Base-by-base conservation (phyloP, 2,329 filamentous ascomycete genomes). In the Botrytis paeoniae region DNA sequence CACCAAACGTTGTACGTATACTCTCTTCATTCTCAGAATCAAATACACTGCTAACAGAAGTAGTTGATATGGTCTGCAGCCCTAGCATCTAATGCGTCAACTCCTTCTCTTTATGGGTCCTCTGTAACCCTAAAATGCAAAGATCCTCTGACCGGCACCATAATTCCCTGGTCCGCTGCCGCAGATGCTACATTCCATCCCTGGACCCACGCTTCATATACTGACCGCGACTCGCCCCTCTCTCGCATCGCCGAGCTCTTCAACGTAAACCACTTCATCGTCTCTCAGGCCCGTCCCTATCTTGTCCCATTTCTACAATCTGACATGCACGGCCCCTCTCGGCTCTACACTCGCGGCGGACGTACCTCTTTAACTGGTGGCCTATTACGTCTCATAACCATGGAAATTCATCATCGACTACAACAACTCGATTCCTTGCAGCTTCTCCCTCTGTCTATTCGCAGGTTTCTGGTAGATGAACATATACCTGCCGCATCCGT, bases 251-350 rank as follows among this genome's bases (percentile, higher is more conserved):
- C 89, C 9, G 89, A 92, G 79, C 85, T 91, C 41, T 92, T 91
- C 83, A 92, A 92, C 79, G 89, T 92, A 61, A 92, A 97, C 80
- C 95, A 98, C 84, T 98, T 97, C 83, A 94, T 98, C 76, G 90
- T 98, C 77, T 96, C 93, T 76, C 95, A 98, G 83, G 94, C 95
- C 0, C 88, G 95, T 4, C 95, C 95, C 0, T 97, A 97, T 81
- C 86, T 97, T 25, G 91, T 95, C 41, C 95, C 95, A 0, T 96
- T 97, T 78, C 85, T 97, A 8, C 90, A 92, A 75, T 92, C 91
- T 63, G 93, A 95, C 77, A 89, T 95, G 84, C 92, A 95, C 81
- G 91, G 92, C 7, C 91, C 93, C 0, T 88, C 89, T 77, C 87
- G 86, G 80, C 87, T 85, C 77, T 88, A 85, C 81, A 89, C 85